Evolutionary conservation across 2,329 filamentous ascomycete species (phyloP), one percentile per base, ranked within the genome.

Genomic region (Aspergillus aculeatus): DNA sequence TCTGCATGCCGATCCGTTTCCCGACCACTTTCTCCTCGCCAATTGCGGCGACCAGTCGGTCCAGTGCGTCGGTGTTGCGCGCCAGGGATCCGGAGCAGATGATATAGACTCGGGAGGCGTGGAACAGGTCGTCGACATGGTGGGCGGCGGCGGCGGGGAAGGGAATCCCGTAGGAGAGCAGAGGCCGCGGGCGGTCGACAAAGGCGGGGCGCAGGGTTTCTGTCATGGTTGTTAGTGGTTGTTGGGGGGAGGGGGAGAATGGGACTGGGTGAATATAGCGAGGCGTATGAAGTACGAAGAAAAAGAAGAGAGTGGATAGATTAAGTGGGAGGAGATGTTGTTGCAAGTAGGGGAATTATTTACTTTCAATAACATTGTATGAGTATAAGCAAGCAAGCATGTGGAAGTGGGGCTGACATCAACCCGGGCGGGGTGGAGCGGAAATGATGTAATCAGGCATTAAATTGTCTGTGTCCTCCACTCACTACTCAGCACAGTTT

Each of bases 71-170:
- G 0, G 82, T 85, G 44, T 81, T 80, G 6, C 71, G 72, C 0
- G 79, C 71, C 7, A 86, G 69, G 0, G 83, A 82, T 2, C 70
- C 74, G 0, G 83, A 86, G 24, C 77, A 78, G 31, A 85, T 77
- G 35, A 84, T 74, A 69, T 83, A 85, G n/a, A 82, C 71, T 10
- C 76, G 73, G 6, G 73, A 75, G 11, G 81, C 78, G 19, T 75
- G 58, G 63, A 83, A 82, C 5, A 76, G 80, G 26, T 75, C 63
- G 9, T 69, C 63, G 50, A 80, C 72, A 67, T 86, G 82, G 54
- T 77, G 75, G 9, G 74, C 73, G 54, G 78, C 77, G 3, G 81
- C 75, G 60, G 77, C 66, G 31, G 77, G 69, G 65, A 82, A 84
- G 2, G 78, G 73, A 2, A 81, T 64, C 29, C 81, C 81, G 64